phyloP scores from a whole-genome alignment of 306 rosid genomes.

The Fragaria vesca region DNA sequence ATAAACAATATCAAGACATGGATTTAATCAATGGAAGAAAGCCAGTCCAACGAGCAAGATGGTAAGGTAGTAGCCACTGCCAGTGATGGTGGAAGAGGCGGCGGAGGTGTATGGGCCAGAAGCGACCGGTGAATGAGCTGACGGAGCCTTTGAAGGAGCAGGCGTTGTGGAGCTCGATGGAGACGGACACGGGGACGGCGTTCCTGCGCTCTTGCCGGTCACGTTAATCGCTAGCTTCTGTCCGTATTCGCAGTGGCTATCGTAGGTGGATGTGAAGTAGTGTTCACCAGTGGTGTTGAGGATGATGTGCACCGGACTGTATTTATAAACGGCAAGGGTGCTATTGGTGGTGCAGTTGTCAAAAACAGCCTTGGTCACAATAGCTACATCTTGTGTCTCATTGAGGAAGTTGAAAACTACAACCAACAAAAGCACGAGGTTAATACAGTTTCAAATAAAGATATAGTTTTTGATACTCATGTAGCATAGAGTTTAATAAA shows the following conservation, averaged over 20 bases:
- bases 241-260: conserved; percentile 38
- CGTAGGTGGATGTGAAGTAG: conserved; percentile 51
- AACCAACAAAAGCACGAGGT: not conserved
- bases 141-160: conserved; percentile 21
- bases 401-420: conserved; percentile 48
- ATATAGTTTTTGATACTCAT: too few species aligned
- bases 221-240: conserved; percentile 57
- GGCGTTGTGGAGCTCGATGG: conserved; percentile 14
- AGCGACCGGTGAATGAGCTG: conserved; percentile 19
- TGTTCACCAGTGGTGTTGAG: conserved; percentile 38
- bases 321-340: conserved; percentile 17
- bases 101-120: conserved; percentile 26
- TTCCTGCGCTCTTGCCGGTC: conserved; percentile 18
- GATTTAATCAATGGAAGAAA: conserved; percentile 24
- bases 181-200: not conserved
- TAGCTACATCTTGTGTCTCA: conserved; percentile 46
- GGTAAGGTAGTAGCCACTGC: conserved; percentile 20
- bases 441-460: not conserved
- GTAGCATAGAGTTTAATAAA: too few species aligned
- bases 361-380: conserved; percentile 43
- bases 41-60: conserved; percentile 26
- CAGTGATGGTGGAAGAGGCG: conserved; percentile 21
- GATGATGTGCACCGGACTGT: conserved; percentile 39
- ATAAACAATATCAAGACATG: not conserved
- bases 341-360: conserved; percentile 41